Base-by-base conservation (phyloP, 495 filamentous ascomycete genomes). In the Penicillium antarcticum region DNA sequence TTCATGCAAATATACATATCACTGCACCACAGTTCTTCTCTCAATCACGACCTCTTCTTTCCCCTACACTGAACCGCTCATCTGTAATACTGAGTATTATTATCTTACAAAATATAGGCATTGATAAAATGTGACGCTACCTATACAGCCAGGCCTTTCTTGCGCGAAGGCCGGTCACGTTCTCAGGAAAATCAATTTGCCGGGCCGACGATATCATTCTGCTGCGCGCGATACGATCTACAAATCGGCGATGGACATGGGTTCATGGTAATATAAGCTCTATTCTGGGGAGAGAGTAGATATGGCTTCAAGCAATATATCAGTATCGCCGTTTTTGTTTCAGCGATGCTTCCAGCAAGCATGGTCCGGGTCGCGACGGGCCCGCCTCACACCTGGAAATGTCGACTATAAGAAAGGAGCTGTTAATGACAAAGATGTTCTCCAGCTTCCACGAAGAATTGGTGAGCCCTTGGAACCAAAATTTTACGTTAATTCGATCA, bases 261-360 rank as follows among this genome's bases (percentile, higher is more conserved):
- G 24, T 21, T 16, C 5, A 9, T 8, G 6, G 7, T 12, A 24
- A 14, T 16, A 13, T 26, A 24, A 35, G 13, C 21, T 48, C 21
- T 12, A 10, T 12, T 41, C 29, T 12, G 9, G 31, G 18, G 31
- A 49, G 31, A 49, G 38, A 26, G 16, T 33, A 41, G 29, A 49
- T 4, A 49, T 49, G 47, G 29, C 47, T 1, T 9, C 26, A 29
- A n/a, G 47, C 2, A 49, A 49, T 17, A 49, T 49, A 49, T 49
- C 47, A 18, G 42, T 49, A 18, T 41, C 47, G 18, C 38, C 47
- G 16, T 42, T 49, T 32, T 18, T 49, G 3, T 49, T 49, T 29
- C 47, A 49, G 18, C 47, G 47, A 14, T 49, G 47, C 18, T 49
- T 49, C 26, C 47, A 49, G 26, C 47, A 49, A 49, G 47, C 47